phyloP scores from a whole-genome alignment of 345 rosid species.

The Eucalyptus melliodora region DNA sequence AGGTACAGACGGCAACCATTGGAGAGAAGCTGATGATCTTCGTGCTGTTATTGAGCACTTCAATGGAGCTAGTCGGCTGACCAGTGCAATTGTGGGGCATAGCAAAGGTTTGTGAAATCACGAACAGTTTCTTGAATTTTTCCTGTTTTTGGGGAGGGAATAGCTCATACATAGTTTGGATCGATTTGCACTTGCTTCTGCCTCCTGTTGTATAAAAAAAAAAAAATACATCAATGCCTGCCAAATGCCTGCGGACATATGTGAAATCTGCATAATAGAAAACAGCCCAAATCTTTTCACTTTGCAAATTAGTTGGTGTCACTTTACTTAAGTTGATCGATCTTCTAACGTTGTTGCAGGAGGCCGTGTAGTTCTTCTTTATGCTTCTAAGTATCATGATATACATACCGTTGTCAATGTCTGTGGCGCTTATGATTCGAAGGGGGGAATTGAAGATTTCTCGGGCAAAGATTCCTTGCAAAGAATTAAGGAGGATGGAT shows the following conservation, averaged over 20 bases:
- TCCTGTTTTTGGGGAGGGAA: too few relatives aligned
- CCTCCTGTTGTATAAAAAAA: too few relatives aligned
- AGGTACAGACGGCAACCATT: conserved; percentile 61
- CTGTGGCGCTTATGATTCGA: conserved; percentile 61
- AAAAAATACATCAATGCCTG: background rate
- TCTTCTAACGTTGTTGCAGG: conserved; percentile 16
- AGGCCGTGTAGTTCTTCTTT: conserved; percentile 74
- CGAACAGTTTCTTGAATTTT: too few relatives aligned
- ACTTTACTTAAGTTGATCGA: background rate
- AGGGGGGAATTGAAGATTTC: conserved; percentile 49
- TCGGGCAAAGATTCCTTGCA: conserved; percentile 48
- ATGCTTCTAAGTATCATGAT: conserved; percentile 72
- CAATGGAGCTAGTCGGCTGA: background rate
- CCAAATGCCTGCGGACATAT: background rate
- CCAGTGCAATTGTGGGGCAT: too few relatives aligned
- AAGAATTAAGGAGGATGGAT: conserved; percentile 42
- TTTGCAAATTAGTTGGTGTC: background rate
- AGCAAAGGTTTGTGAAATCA: too few relatives aligned
- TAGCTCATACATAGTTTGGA: too few relatives aligned
- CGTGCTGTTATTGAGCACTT: background rate
- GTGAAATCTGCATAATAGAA: background rate
- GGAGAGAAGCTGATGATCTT: conserved; percentile 54
- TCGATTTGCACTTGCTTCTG: too few relatives aligned
- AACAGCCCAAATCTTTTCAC: background rate
- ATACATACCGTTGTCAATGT: conserved; percentile 46